Conservation (phyloP, 2,329 filamentous ascomycete species). For the Hypoxylon sp. region DNA sequence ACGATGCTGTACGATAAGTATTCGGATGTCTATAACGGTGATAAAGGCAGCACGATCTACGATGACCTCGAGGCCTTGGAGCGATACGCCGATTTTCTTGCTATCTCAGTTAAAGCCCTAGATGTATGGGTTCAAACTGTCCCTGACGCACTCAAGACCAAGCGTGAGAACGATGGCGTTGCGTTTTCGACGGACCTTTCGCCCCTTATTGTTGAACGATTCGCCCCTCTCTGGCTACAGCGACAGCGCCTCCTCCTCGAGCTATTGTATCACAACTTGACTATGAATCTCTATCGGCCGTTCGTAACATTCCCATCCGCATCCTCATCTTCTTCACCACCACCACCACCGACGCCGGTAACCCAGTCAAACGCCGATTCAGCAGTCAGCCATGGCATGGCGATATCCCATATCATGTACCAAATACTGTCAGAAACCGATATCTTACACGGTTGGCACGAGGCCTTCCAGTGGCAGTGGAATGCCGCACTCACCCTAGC, state of each 20-base stretch:
- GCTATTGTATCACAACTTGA: constrained; percentile 50
- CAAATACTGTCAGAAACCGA: constrained; percentile 46
- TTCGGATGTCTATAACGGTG: constrained; percentile 39
- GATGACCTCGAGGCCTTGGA: constrained; percentile 42
- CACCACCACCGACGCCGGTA: constrained; percentile 16
- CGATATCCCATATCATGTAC: constrained; percentile 50
- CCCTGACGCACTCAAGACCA: constrained; percentile 48
- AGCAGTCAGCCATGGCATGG: constrained; percentile 48
- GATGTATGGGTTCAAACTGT: constrained; percentile 48
- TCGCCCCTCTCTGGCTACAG: constrained; percentile 51
- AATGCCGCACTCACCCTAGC: constrained; percentile 45
- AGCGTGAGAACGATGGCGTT: constrained; percentile 42
- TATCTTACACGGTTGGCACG: constrained; percentile 49
- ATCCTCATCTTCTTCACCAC: constrained; percentile 4
- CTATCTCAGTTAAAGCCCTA: constrained; percentile 38
- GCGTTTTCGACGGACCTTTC: constrained; percentile 48
- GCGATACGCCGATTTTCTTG: constrained; percentile 35
- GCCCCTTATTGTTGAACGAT: constrained; percentile 46
- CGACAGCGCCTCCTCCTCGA: constrained; percentile 53
- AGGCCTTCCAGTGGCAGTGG: constrained; percentile 55
- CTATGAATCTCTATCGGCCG: constrained; percentile 49
- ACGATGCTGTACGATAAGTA: constrained; percentile 49
- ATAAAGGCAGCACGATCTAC: constrained; percentile 30
- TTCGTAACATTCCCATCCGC: constrained; percentile 49
- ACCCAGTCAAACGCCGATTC: constrained; percentile 31